Conservation (phyloP, 129 eudicot genomes). For the Sambucus nigra region DNA sequence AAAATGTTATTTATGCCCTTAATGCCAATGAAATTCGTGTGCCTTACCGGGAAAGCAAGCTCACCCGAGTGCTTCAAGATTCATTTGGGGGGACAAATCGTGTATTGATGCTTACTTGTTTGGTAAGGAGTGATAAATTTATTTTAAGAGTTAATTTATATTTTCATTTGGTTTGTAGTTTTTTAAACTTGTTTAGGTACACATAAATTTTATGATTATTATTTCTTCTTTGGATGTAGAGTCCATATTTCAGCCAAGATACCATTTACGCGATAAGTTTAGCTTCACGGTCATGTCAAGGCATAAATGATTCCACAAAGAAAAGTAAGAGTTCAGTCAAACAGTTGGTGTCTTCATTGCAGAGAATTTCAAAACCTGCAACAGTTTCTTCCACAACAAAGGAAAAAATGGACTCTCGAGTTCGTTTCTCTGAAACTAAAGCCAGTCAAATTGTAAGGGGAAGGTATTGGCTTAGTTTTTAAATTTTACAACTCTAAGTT, state of each 20-base stretch:
- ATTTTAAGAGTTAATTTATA: neutral
- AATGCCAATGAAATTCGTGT: constrained; percentile 56
- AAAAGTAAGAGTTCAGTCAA: constrained; percentile 26
- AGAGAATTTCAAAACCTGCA: constrained; percentile 25
- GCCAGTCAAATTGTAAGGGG: constrained; percentile 23
- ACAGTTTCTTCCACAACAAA: constrained; percentile 26
- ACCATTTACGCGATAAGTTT: constrained; percentile 41
- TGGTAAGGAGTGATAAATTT: constrained; percentile 39
- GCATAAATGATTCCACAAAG: constrained; percentile 19
- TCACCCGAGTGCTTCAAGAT: constrained; percentile 68
- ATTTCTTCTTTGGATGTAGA: constrained; percentile 30
- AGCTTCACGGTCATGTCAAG: constrained; percentile 46
- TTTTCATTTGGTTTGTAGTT: neutral
- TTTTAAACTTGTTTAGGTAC: neutral
- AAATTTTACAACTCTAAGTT: neutral
- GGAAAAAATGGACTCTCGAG: constrained; percentile 22
- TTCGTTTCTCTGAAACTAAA: constrained; percentile 12
- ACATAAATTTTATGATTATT: neutral
- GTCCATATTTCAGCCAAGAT: constrained; percentile 55
- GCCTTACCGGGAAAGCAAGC: constrained; percentile 82
- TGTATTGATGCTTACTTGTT: constrained; percentile 55
- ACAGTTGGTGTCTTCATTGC: constrained; percentile 15
- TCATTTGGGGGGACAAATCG: constrained; percentile 57
- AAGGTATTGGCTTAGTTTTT: constrained; percentile 35
- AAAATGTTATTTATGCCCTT: constrained; percentile 64